These are phyloP conservation scores for Penicillium sp. DNA, from an alignment of 2,329 filamentous ascomycete species.

Conservation along the genomic window DNA sequence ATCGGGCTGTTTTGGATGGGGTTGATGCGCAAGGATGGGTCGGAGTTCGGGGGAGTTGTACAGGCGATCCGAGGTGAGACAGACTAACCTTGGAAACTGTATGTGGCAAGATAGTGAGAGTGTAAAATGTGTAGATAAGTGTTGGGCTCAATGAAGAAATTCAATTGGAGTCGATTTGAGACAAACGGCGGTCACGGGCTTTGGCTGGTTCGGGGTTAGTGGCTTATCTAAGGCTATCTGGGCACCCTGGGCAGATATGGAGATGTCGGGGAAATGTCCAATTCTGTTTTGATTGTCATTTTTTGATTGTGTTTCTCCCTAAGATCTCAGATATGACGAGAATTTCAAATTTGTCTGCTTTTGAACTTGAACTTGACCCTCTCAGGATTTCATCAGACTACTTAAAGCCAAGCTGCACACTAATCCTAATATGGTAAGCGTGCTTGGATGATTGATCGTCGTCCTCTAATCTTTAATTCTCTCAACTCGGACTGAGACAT, in stretches of 20 bases:
- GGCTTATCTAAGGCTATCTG: constrained; percentile 3
- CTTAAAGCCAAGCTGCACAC: constrained; percentile 10
- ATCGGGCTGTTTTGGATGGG: background rate
- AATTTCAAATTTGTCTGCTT: background rate
- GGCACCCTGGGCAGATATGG: background rate
- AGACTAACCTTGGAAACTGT: constrained; percentile 6
- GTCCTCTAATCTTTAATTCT: constrained; percentile 3
- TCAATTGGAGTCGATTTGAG: constrained; percentile 4
- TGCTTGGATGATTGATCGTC: constrained; percentile 14
- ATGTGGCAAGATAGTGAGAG: background rate
- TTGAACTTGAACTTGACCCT: background rate
- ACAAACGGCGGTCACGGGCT: constrained; percentile 3
- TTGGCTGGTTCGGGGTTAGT: background rate
- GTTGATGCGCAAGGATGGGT: background rate
- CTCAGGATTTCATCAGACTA: background rate
- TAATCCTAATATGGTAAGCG: constrained; percentile 18
- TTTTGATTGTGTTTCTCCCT: background rate
- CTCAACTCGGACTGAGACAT: constrained; percentile 20
- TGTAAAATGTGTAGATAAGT: background rate
- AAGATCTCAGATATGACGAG: background rate
- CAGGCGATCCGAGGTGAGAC: background rate
- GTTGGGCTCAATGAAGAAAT: background rate
- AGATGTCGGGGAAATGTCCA: background rate
- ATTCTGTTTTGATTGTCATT: background rate
- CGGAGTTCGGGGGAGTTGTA: background rate